These are phyloP conservation scores for Fraxinus ornus DNA, from an alignment of 305 asterid species.

Conservation along the genomic window DNA sequence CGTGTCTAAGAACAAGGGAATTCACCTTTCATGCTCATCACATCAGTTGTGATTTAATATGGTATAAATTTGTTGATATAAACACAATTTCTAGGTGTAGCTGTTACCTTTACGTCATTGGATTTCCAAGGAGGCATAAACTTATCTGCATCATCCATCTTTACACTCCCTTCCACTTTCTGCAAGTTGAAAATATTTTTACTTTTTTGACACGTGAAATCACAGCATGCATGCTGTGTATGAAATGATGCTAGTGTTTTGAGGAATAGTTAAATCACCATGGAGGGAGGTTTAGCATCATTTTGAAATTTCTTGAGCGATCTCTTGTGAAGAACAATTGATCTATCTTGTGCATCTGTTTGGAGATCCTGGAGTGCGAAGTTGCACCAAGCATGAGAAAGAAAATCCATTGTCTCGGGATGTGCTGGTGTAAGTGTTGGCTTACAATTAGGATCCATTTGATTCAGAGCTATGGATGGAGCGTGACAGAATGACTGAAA, in stretches of 20 bases:
- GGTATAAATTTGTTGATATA: not conserved
- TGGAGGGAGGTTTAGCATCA: conserved; percentile 37
- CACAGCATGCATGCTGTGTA: not conserved
- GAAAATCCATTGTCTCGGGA: conserved; percentile 89
- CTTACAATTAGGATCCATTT: conserved; percentile 52
- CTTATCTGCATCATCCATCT: conserved; percentile 54
- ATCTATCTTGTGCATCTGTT: conserved; percentile 43
- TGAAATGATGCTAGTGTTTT: not conserved
- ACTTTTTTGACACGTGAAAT: conserved; percentile 11
- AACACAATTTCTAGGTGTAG: not conserved
- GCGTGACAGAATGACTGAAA: conserved; percentile 20
- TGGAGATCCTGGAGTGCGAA: conserved; percentile 76
- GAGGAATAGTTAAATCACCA: conserved; percentile 38
- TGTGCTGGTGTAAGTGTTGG: conserved; percentile 76
- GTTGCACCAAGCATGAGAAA: conserved; percentile 79
- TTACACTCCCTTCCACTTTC: conserved; percentile 51
- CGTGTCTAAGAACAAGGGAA: not conserved
- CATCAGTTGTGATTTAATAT: not conserved
- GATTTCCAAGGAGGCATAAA: conserved; percentile 77
- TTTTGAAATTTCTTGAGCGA: conserved; percentile 38
- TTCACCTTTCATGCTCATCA: not conserved
- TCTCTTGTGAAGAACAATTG: conserved; percentile 55
- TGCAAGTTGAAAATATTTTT: conserved; percentile 32
- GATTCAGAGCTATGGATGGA: conserved; percentile 32
- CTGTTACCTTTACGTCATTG: conserved; percentile 71